Base-by-base conservation (phyloP, 2,329 filamentous ascomycete species). In the Trichocomaceae sp. region DNA sequence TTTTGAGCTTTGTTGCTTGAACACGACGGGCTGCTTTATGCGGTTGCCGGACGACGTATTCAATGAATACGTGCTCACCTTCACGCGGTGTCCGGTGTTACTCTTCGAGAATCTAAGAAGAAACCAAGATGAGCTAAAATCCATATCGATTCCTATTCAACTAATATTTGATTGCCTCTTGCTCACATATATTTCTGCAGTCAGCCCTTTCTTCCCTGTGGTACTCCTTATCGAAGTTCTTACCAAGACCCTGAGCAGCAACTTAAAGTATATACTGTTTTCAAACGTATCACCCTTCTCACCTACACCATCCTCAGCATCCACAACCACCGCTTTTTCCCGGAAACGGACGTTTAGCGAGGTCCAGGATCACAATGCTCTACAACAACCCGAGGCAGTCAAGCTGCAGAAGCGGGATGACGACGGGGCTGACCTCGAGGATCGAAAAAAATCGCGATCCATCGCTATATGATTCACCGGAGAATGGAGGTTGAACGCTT, bases 271-370 rank as follows among this genome's bases (percentile, higher is more conserved):
- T n/a, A n/a, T n/a, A n/a, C n/a, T n/a, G n/a, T n/a, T n/a, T n/a
- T n/a, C n/a, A n/a, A n/a, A n/a, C n/a, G n/a, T n/a, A 3, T 19
- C 53, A 9, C 12, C 31, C 10, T 44, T 22, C 12, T 44, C 23
- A n/a, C n/a, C 53, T 19, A 13, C 39, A 22, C 48, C 52, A 13
- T 15, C 56, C 4, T 51, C 49, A 4, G 12, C 53, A 13, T 50
- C n/a, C n/a, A n/a, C 52, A 5, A 35, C 56, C 3, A 44, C 55
- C 12, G 17, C 20, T n/a, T 9, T n/a, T 10, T 57, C 45, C 13
- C 23, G 50, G n/a, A 58, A 58, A 37, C 50, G 57, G 23, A 23
- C 57, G 13, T 58, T 58, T 23, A 51, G 35, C 19, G 57, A 58
- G 20, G 54, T 58, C 0, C 50, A 56, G 3, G 54, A 54, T 8